Evolutionary conservation across 306 rosid species (phyloP), one percentile per base, ranked within the genome.

Genomic region (Clitoria ternatea): DNA sequence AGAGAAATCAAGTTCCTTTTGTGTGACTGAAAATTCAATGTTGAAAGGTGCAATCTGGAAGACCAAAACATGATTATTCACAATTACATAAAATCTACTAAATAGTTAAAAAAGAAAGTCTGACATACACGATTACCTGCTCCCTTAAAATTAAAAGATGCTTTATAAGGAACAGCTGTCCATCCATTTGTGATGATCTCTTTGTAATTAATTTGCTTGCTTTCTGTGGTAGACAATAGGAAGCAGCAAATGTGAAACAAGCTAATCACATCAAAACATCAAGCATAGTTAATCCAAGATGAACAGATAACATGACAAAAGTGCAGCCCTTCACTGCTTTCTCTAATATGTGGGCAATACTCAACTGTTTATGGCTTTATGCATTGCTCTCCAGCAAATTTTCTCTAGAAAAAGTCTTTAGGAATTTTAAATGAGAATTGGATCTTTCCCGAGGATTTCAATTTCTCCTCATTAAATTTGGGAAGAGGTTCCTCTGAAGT

Each of bases 1-100:
- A 55, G 99, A 95, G 87, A 95, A 95, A 82, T 95, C 97, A 55
- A 95, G 99, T 71, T 95, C 99, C 90, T 95, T 95, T 75, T 95
- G 96, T 9, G 97, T 95, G 73, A 92, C 96, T 18, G 92, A 89
- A 81, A 95, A 91, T 77, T 95, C 99, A 64, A 95, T 86, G 74
- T 95, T 89, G 27, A 91, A 95, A 61, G 96, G 96, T 24, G 96
- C 96, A 68, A 95, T 95, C 99, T 95, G 91, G 74, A 80, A 70
- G 20, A 50, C 49, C 73, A 66, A 50, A 79, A 78, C 30, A 22
- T 43, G 7, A 54, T 47, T 54, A 29, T 19, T 84, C 52, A 66
- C 23, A 42, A 64, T 39, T 54, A 44, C 24, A 70, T 37, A 67
- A n/a, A 19, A 43, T 42, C 64, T 26, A 56, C 44, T n/a, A 60